Percentiles rank a stretch among this genome's conserved stretches.
These are phyloP conservation scores for Ceratobasidium sp. DNA, from an alignment of 1,284 basidiomycete genomes.

Conservation along the genomic window DNA sequence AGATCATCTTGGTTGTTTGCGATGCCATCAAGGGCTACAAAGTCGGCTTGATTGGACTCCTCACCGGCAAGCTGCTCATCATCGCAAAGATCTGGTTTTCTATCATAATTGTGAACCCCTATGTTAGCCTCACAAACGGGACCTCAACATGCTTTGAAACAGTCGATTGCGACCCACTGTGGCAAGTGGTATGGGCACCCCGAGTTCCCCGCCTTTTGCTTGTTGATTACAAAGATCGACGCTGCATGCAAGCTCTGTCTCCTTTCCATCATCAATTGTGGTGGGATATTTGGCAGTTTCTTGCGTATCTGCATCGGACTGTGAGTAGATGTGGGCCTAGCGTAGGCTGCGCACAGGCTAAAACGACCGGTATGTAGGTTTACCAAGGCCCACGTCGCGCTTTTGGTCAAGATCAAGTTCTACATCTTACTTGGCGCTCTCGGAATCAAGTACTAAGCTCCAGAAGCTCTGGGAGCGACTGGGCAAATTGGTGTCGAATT, in stretches of 20 bases:
- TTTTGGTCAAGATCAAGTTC: constrained; percentile 24
- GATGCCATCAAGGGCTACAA: constrained; percentile 23
- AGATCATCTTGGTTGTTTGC: neutral
- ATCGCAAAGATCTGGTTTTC: constrained; percentile 26
- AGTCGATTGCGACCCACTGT: constrained; percentile 36
- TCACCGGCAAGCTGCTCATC: constrained; percentile 18
- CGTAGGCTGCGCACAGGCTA: neutral
- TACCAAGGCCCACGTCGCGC: constrained; percentile 12
- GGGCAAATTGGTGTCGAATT: too few relatives aligned
- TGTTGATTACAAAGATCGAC: constrained; percentile 26
- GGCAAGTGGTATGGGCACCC: constrained; percentile 20
- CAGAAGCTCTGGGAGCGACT: too few relatives aligned
- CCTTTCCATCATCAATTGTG: constrained; percentile 4
- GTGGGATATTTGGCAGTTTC: constrained; percentile 10
- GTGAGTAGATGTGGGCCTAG: neutral
- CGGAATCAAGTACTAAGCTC: constrained; percentile 1
- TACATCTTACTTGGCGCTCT: constrained; percentile 22
- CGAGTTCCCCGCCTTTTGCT: constrained; percentile 5
- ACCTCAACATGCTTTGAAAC: neutral
- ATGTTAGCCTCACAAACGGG: neutral
- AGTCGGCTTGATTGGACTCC: constrained; percentile 25
- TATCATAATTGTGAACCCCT: constrained; percentile 7
- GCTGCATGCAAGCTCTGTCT: constrained; percentile 19
- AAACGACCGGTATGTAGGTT: constrained; percentile 4
- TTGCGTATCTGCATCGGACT: constrained; percentile 19